Evolutionary conservation across 2,329 filamentous ascomycete species (phyloP), one percentile per base, ranked within the genome.

Genomic region (Neopestalotiopsis clavispora): DNA sequence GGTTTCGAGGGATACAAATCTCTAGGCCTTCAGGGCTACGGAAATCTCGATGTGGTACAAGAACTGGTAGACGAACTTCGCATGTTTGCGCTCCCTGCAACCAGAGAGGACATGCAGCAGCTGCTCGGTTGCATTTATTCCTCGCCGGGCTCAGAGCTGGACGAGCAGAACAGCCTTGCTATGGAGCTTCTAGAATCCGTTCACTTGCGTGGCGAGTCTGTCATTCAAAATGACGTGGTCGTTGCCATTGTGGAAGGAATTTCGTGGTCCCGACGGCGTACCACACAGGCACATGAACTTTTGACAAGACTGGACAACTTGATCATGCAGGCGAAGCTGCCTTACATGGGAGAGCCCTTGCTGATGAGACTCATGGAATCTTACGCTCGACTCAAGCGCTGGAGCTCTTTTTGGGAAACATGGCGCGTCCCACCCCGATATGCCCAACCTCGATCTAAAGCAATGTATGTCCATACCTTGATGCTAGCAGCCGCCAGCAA

Each of bases 351-450:
- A 28, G 79, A 83, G 32, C 67, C 71, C 3, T 77, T 81, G 62
- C 76, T 83, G 10, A 75, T 80, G 58, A 78, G 78, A 20, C 78
- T 89, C 45, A 79, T 89, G 79, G 72, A 77, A 3, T 79, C 82
- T 1, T 86, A 89, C 71, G 82, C 86, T 4, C 71, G 73, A 23
- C 82, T 82, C 69, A 74, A 76, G 20, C 80, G 89, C 71, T 91
- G 88, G 84, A 76, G 84, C 17, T 80, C 81, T 5, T 89, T 92
- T 74, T 92, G 89, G 89, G 82, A 87, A 23, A 75, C 84, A 10
- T 93, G 91, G 84, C 84, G 85, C 67, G 82, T 84, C 68, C 84
- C 88, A 4, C 79, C 89, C 14, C 82, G 85, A 56, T 84, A 85
- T 72, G 78, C 83, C 52, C 75, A 78, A 9, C 73, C 82, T 1